Evolutionary conservation across 2,329 filamentous ascomycete species (phyloP), one percentile per base, ranked within the genome.

Genomic region (Remersonia thermophila): DNA sequence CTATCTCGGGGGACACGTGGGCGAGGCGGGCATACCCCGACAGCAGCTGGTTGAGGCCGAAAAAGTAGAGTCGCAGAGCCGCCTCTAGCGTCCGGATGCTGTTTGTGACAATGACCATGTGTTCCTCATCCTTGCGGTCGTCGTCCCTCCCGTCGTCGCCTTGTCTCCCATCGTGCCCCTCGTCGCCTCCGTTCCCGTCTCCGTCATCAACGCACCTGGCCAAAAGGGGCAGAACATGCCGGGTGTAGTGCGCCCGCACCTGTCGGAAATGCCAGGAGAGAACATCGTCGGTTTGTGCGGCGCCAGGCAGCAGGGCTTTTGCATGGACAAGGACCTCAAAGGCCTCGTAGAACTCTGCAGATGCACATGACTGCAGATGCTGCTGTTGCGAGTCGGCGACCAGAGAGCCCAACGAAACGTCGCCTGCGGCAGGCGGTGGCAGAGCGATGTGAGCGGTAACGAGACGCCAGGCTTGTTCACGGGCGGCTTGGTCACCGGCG

Each of bases 401-500:
- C 32, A 69, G 51, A 15, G 62, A 55, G 20, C 68, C 69, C 48
- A 71, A 71, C 16, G 66, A 69, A 48, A 72, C 69, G 48, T 73
- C 67, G 7, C 59, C 62, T 2, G 70, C 59, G 30, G 71, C 67
- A 8, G 69, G 70, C n/a, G 63, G 54, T 7, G 73, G 70, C 15
- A 80, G 60, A 32, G 65, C 63, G 31, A 80, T 69, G 25, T 61
- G 61, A 20, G 69, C 63, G 12, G 73, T 78, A 41, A 78, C 73
- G 18, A 62, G 57, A 50, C 75, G 69, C 76, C 76, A 80, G 39
- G 74, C 71, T 42, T 68, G 60, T 50, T 78, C 72, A 63, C 68
- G 77, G 43, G 62, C 63, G 36, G 66, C 61, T 55, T 77, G 74
- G 44, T 75, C 65, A 41, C 60, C 56, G 34, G 57, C 52, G 39